phyloP scores from a whole-genome alignment of 2,329 filamentous ascomycete genomes.

The Talaromyces pinophilus region DNA sequence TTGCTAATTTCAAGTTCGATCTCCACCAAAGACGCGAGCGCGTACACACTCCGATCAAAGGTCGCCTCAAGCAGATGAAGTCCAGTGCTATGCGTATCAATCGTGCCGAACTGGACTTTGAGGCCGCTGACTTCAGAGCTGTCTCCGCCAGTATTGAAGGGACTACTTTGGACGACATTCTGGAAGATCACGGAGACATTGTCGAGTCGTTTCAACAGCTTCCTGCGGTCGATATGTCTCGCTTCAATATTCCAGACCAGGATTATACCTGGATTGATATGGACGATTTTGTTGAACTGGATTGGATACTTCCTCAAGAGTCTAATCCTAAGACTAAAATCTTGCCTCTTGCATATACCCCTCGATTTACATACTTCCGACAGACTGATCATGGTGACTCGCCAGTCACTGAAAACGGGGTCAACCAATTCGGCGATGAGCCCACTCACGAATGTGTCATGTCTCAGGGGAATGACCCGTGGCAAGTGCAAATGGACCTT shows the following conservation, averaged over 20 bases:
- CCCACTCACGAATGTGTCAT: conserved; percentile 94
- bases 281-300: conserved; percentile 98
- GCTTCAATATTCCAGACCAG: conserved; percentile 92
- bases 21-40: conserved; percentile 92
- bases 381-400: conserved; percentile 88
- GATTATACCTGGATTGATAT: conserved; percentile 98
- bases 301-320: conserved; percentile 91
- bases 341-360: conserved; percentile 84
- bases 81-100: conserved; percentile 96
- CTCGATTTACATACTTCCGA: conserved; percentile 95
- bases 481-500: conserved; percentile 81
- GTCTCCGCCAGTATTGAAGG: conserved; percentile 87
- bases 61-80: conserved; percentile 71
- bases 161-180: conserved; percentile 74
- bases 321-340: conserved; percentile 93
- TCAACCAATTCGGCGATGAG: conserved; percentile 89
- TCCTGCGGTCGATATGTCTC: conserved; percentile 66
- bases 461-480: conserved; percentile 84
- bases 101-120: conserved; percentile 86
- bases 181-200: conserved; percentile 59
- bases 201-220: conserved; percentile 58
- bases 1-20: conserved; percentile 97
- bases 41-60: conserved; percentile 78
- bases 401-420: conserved; percentile 72
- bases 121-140: conserved; percentile 87